phyloP scores from a whole-genome alignment of 2,329 filamentous ascomycete genomes.

The Hypoxylon sp. region DNA sequence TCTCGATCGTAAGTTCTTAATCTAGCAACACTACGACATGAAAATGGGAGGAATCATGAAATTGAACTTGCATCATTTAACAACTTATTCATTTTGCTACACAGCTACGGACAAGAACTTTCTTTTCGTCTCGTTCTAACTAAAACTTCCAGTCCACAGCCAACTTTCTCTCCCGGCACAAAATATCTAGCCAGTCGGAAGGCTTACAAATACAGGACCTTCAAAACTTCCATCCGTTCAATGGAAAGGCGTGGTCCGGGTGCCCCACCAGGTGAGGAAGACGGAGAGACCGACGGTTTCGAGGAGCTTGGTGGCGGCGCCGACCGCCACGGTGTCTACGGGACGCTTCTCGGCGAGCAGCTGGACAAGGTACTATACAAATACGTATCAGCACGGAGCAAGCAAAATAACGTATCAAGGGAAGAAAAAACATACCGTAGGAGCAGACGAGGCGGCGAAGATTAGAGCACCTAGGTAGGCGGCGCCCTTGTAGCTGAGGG shows the following conservation, averaged over 20 bases:
- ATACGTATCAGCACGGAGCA: neutral
- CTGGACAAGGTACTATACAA: conserved; percentile 84
- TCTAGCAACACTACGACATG: too few species aligned
- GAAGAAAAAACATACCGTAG: conserved; percentile 72
- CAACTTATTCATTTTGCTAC: neutral
- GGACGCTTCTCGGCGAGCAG: conserved; percentile 92
- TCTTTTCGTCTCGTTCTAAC: conserved; percentile 11
- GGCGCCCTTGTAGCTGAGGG: conserved; percentile 95
- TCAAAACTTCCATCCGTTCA: conserved; percentile 56
- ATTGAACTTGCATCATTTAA: neutral
- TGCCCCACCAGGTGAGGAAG: conserved; percentile 98
- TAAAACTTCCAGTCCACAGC: conserved; percentile 16
- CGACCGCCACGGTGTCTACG: conserved; percentile 88
- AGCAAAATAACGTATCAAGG: neutral
- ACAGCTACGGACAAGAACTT: conserved; percentile 1
- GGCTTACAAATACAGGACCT: conserved; percentile 40
- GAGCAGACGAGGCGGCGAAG: conserved; percentile 91
- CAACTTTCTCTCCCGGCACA: neutral
- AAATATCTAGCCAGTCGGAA: conserved; percentile 20
- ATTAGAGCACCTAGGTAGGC: conserved; percentile 92
- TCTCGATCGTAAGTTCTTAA: too few species aligned
- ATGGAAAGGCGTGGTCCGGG: conserved; percentile 91
- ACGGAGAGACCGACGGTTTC: conserved; percentile 93
- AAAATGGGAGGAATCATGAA: too few species aligned
- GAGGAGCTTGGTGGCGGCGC: conserved; percentile 83